Conservation (phyloP, 352 stramenopile species). For the Pythium scleroteichum region DNA sequence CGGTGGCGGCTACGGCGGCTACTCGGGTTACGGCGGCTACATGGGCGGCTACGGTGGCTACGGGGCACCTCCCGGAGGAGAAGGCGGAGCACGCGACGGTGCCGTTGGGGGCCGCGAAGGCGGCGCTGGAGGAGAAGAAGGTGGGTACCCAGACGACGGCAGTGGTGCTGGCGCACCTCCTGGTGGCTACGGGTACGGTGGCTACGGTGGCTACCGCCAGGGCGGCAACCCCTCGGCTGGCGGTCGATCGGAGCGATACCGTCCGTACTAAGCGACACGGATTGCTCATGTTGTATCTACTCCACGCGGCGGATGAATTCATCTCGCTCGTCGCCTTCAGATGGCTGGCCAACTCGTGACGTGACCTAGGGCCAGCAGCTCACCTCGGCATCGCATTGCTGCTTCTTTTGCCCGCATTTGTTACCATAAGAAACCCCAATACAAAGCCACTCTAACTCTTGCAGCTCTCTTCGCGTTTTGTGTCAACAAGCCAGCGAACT, state of each 20-base stretch:
- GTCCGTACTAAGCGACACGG: slow-evolving; percentile 63
- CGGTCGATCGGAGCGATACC: slow-evolving; percentile 79
- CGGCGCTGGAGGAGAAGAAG: slow-evolving; percentile 36
- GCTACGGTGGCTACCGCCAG: slow-evolving; percentile 59
- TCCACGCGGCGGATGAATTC: neutral
- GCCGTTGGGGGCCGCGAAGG: slow-evolving; percentile 17
- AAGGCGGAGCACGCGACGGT: slow-evolving; percentile 23
- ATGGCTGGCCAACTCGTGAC: neutral
- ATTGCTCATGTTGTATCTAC: slow-evolving; percentile 12
- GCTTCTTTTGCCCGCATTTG: slow-evolving; percentile 8
- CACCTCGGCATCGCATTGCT: neutral
- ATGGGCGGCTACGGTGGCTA: slow-evolving; percentile 34
- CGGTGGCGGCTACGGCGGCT: slow-evolving; percentile 28
- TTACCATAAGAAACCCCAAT: slow-evolving; percentile 17
- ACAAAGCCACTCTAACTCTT: neutral
- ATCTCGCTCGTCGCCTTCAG: neutral
- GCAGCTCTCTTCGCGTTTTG: slow-evolving; percentile 6
- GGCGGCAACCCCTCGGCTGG: slow-evolving; percentile 58
- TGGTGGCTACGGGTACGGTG: slow-evolving; percentile 43
- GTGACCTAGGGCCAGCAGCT: neutral
- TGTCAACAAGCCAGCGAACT: slow-evolving; percentile 37
- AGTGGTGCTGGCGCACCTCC: slow-evolving; percentile 31
- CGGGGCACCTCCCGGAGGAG: slow-evolving; percentile 26
- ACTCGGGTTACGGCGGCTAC: slow-evolving; percentile 35
- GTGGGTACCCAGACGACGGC: slow-evolving; percentile 41